Evolutionary conservation across 371 early-diverging fungal species (phyloP).

Genomic region (Apophysomyces elegans): DNA sequence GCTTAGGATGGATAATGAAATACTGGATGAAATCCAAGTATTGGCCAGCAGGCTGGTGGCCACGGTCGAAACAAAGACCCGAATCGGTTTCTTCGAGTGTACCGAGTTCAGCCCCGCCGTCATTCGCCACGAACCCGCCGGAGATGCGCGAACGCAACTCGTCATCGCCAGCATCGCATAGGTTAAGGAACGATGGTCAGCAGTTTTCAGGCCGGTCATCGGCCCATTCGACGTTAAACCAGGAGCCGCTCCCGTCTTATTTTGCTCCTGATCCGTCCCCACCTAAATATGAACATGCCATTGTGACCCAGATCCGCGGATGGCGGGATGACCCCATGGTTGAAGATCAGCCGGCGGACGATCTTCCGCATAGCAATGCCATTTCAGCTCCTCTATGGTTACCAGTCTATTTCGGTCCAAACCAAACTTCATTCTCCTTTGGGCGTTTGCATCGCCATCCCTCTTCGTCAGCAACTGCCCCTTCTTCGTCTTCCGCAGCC

Average conservation of each 20-base stretch:
- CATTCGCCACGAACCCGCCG: conserved; percentile 35
- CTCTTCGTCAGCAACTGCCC: not conserved
- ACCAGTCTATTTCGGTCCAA: conserved; percentile 28
- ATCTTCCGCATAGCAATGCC: conserved; percentile 9
- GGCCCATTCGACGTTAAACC: conserved; percentile 10
- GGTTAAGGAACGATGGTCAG: not conserved
- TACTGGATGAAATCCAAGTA: conserved; percentile 22
- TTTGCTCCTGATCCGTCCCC: conserved; percentile 37
- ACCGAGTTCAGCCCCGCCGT: conserved; percentile 42
- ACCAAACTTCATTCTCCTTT: conserved; percentile 24
- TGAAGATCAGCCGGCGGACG: not conserved
- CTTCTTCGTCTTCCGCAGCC: not conserved
- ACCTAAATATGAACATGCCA: conserved; percentile 54
- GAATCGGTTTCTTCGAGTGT: conserved; percentile 13
- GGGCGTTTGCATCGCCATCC: conserved; percentile 28
- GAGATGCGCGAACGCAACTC: conserved; percentile 19
- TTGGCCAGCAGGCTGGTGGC: conserved; percentile 4
- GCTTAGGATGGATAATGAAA: conserved; percentile 22
- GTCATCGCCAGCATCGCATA: not conserved
- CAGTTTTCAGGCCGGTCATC: conserved; percentile 19
- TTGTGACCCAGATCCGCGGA: conserved; percentile 50
- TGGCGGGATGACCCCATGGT: conserved; percentile 11
- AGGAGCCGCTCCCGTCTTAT: conserved; percentile 44
- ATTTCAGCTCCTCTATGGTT: conserved; percentile 27
- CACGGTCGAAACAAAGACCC: conserved; percentile 4